Evolutionary conservation across 139 green algal genomes (phyloP).

Genomic region (Chlorella sorokiniana): DNA sequence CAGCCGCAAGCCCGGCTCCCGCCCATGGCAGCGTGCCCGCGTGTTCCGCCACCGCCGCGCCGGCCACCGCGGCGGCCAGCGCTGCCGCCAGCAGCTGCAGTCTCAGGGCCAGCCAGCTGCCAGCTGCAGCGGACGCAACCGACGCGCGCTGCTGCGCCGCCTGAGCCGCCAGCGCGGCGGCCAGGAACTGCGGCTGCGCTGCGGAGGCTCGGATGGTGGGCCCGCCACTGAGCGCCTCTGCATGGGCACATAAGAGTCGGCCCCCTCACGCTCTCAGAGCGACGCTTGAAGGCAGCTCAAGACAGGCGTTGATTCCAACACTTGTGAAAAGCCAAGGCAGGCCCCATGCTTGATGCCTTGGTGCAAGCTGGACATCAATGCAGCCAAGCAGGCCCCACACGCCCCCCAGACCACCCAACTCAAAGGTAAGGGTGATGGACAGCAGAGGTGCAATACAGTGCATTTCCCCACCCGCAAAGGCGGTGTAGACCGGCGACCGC

Average conservation of each 20-base stretch:
- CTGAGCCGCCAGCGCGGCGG: slow-evolving; percentile 30
- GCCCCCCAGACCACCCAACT: too few species aligned
- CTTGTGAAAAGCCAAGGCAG: too few species aligned
- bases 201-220: slow-evolving; percentile 60
- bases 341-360: too few species aligned
- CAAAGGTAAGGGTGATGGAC: too few species aligned
- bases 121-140: slow-evolving; percentile 40
- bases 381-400: too few species aligned
- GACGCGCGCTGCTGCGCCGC: slow-evolving; percentile 52
- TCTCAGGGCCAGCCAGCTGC: slow-evolving; percentile 75
- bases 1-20: slow-evolving; percentile 40
- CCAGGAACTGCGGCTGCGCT: slow-evolving; percentile 52
- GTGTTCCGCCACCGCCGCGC: slow-evolving; percentile 49
- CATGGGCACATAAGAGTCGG: background rate
- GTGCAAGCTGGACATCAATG: too few species aligned
- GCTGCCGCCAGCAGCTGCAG: slow-evolving; percentile 82
- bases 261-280: too few species aligned
- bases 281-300: too few species aligned
- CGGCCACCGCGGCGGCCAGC: slow-evolving; percentile 63
- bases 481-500: slow-evolving; percentile 72
- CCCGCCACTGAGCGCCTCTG: slow-evolving; percentile 50
- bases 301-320: too few species aligned
- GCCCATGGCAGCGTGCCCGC: slow-evolving; percentile 22
- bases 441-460: background rate
- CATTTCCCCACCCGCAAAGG: slow-evolving; percentile 54